Conservation (phyloP, 805 yeast genomes). For the Sugiyamaella qingdaonensis region DNA sequence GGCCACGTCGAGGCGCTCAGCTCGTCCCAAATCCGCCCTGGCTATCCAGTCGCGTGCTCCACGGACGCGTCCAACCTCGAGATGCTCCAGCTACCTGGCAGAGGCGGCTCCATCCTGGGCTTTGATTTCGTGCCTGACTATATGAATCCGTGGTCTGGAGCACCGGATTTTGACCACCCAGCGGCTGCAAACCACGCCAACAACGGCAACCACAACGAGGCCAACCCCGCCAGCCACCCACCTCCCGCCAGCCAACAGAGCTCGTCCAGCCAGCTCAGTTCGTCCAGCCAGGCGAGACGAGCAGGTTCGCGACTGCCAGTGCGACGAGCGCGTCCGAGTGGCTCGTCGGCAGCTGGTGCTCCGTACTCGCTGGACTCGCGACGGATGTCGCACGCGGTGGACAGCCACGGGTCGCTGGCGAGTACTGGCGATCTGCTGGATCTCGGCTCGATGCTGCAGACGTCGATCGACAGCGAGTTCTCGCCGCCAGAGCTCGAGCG, state of each 20-base stretch:
- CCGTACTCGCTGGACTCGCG: not conserved
- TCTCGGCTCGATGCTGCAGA: not conserved
- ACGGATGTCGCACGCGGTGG: not conserved
- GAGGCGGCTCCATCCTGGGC: conserved; percentile 20
- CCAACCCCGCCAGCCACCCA: not conserved
- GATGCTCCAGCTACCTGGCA: conserved; percentile 16
- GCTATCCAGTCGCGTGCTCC: conserved; percentile 22
- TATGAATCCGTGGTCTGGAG: not conserved
- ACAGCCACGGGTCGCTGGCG: not conserved
- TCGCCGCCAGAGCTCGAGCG: conserved; percentile 14
- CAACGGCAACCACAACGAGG: not conserved
- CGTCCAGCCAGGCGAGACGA: not conserved
- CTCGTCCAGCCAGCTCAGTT: not conserved
- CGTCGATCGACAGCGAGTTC: conserved; percentile 3
- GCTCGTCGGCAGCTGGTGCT: no score
- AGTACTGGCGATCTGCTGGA: not conserved
- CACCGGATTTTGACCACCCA: not conserved
- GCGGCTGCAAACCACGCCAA: no score
- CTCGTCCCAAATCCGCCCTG: conserved; percentile 6
- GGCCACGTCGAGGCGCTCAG: conserved; percentile 7
- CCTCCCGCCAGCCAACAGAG: not conserved
- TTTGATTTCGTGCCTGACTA: conserved; percentile 18
- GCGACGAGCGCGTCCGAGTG: no score
- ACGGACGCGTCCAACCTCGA: conserved; percentile 20
- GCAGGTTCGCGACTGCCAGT: not conserved